These are phyloP conservation scores for Phaeosphaeriaceae sp. DNA, from an alignment of 2,329 filamentous ascomycete species.

Conservation along the genomic window DNA sequence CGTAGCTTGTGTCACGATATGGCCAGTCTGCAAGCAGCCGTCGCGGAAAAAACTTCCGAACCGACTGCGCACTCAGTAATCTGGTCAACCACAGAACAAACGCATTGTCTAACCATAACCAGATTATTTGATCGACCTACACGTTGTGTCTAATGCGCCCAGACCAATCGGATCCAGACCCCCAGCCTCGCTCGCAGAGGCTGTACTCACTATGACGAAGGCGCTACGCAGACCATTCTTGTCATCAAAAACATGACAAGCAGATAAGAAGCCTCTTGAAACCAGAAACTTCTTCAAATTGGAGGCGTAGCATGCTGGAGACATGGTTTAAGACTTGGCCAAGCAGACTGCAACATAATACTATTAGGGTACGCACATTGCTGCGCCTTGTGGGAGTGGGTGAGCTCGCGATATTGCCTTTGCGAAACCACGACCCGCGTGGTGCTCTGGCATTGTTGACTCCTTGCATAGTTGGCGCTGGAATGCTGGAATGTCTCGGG, in stretches of 20 bases:
- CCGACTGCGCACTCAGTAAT: conserved; percentile 46
- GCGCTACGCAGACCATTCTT: conserved; percentile 16
- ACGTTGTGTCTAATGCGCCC: conserved; percentile 43
- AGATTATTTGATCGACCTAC: conserved; percentile 42
- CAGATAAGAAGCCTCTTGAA: conserved; percentile 27
- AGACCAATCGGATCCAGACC: conserved; percentile 47
- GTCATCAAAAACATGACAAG: conserved; percentile 19
- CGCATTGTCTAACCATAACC: conserved; percentile 42
- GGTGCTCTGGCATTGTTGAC: conserved; percentile 34
- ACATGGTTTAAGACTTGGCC: conserved; percentile 26
- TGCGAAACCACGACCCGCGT: conserved; percentile 22
- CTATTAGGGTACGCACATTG: background rate
- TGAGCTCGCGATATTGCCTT: conserved; percentile 18
- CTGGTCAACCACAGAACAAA: conserved; percentile 35
- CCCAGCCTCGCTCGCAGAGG: conserved; percentile 42
- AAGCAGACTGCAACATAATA: conserved; percentile 1
- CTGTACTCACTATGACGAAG: conserved; percentile 37
- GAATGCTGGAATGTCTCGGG: conserved; percentile 46
- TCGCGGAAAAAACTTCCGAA: conserved; percentile 37
- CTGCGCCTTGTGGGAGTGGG: conserved; percentile 5
- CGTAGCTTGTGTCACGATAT: conserved; percentile 15
- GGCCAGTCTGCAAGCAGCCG: conserved; percentile 35
- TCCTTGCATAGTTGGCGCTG: conserved; percentile 44
- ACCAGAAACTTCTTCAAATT: conserved; percentile 41
- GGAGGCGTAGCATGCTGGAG: conserved; percentile 27